Conservation (phyloP, 352 stramenopile genomes). For the Plasmopara halstedii region DNA sequence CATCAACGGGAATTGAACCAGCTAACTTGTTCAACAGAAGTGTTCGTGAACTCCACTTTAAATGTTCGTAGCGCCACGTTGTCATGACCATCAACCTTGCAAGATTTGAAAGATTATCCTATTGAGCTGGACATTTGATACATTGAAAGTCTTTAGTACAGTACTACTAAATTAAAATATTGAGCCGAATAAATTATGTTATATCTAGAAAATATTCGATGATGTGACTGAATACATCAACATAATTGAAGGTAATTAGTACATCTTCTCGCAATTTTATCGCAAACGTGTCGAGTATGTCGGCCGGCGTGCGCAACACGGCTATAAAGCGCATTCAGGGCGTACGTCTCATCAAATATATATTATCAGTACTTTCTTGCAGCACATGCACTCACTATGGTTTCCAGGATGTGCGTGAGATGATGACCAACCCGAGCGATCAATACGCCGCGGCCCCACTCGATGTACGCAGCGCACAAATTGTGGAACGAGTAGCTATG, state of each 20-base stretch:
- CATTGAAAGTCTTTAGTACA: too few species aligned
- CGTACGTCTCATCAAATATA: constrained; percentile 21
- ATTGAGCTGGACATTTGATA: too few species aligned
- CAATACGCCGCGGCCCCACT: constrained; percentile 72
- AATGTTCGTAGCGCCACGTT: not conserved
- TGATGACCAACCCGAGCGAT: constrained; percentile 83
- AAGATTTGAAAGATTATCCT: too few species aligned
- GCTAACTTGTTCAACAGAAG: not conserved
- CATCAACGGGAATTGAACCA: constrained; percentile 6
- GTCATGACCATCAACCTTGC: not conserved
- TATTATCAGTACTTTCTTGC: not conserved
- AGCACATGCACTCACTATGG: not conserved
- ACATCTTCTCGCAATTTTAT: not conserved
- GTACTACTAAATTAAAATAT: too few species aligned
- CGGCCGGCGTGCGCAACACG: constrained; percentile 60
- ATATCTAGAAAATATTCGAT: too few species aligned
- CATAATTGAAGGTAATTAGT: not conserved
- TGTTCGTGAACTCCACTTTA: not conserved
- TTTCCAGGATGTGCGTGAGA: constrained; percentile 84
- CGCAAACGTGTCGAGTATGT: too few species aligned
- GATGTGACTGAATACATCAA: too few species aligned
- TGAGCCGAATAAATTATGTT: too few species aligned
- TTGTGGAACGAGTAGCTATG: not conserved
- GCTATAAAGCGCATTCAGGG: constrained; percentile 83
- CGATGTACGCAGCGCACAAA: constrained; percentile 29